Evolutionary conservation across 2,329 filamentous ascomycete genomes (phyloP), one percentile per base, ranked within the genome.

Genomic region (Fusarium kyushuense): DNA sequence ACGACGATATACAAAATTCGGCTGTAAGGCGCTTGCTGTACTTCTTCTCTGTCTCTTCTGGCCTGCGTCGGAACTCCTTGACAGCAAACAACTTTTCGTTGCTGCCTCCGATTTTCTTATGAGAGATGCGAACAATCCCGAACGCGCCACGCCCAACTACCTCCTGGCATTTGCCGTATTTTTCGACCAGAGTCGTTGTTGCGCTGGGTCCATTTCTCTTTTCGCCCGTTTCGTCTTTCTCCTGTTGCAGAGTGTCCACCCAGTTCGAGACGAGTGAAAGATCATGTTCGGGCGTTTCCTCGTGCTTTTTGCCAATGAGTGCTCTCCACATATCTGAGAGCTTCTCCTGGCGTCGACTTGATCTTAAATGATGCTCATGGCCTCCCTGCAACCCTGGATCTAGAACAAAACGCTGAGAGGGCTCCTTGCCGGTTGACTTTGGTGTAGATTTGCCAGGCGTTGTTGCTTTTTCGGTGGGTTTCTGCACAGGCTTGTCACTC

Each of bases 91-190:
- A 86, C 81, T 96, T 94, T 81, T 98, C 96, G 72, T 87, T 89
- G 73, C 87, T 90, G 74, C 90, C 92, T 16, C 93, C 92, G 63
- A 96, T 87, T 64, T 93, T 91, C 82, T 99, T 99, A 87, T 98
- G 96, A 17, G 95, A 97, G 79, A 98, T 97, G 64, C 96, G 89
- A 69, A 99, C 96, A 67, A 99, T 97, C 58, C 96, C 96, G 79
- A 99, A 99, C 41, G 96, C 96, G 64, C 96, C 96, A 36, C 95
- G 93, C 21, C 96, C 96, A 25, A 99, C 93, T 33, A 99, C 90
- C 79, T 99, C 96, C 77, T 98, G 95, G 77, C 96, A 98, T 81
- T 98, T 98, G 73, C 96, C 96, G 77, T 99, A 99, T 78, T 98
- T 98, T 76, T 98, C 93, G 2, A 96, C 92, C 48, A 99, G 84